Evolutionary conservation across 345 rosid species (phyloP).

Genomic region (Corchorus olitorius): DNA sequence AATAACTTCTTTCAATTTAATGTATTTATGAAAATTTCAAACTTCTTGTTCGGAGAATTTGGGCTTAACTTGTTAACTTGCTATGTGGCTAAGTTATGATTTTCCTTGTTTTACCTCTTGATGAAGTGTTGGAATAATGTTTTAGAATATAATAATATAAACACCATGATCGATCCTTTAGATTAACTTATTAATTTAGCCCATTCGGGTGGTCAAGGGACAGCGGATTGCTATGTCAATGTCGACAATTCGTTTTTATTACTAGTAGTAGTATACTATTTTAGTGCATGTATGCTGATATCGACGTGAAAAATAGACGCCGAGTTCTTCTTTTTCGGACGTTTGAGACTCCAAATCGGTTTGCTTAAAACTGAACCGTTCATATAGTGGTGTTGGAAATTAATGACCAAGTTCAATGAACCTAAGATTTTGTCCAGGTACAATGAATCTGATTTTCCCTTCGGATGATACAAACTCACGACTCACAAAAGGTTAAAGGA

Average conservation of each 20-base stretch:
- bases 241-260: background rate
- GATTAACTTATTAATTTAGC: background rate
- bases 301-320: constrained; percentile 27
- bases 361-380: background rate
- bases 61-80: too few relatives aligned
- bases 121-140: too few relatives aligned
- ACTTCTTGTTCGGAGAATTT: too few relatives aligned
- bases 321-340: background rate
- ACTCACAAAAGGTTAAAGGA: background rate
- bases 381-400: background rate
- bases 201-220: constrained; percentile 11
- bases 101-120: too few relatives aligned
- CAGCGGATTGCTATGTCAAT: too few relatives aligned
- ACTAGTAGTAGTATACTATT: background rate
- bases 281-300: background rate
- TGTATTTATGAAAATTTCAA: too few relatives aligned
- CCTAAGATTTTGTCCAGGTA: constrained; percentile 23
- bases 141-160: too few relatives aligned
- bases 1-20: too few relatives aligned
- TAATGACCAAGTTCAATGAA: constrained; percentile 18
- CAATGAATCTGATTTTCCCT: constrained; percentile 24
- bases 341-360: background rate
- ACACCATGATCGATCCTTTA: too few relatives aligned
- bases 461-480: background rate
- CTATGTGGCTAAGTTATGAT: too few relatives aligned